Evolutionary conservation across 1,284 basidiomycete genomes (phyloP).

Genomic region (Schizophyllum commune): DNA sequence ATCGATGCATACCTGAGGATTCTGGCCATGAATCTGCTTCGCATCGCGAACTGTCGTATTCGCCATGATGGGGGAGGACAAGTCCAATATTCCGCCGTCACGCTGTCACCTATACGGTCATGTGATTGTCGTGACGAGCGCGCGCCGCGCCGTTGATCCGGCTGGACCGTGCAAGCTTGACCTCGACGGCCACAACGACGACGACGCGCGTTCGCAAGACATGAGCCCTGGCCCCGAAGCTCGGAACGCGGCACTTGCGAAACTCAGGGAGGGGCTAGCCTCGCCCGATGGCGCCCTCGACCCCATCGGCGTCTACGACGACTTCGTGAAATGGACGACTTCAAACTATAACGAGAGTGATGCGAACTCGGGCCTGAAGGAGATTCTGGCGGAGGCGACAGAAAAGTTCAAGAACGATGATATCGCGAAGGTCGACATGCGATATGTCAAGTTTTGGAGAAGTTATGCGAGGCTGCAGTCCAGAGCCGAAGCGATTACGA

Average conservation of each 20-base stretch:
- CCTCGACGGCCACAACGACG: background rate
- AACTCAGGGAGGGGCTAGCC: background rate
- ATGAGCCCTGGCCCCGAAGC: background rate
- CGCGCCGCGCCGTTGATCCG: background rate
- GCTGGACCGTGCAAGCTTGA: background rate
- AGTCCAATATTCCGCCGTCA: background rate
- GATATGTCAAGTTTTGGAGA: slow-evolving; percentile 91
- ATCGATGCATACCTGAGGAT: slow-evolving; percentile 78
- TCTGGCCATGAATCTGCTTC: slow-evolving; percentile 85
- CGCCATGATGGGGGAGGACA: slow-evolving; percentile 49
- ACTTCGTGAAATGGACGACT: slow-evolving; percentile 38
- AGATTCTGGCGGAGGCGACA: slow-evolving; percentile 39
- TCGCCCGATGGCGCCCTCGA: slow-evolving; percentile 14
- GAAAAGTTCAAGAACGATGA: slow-evolving; percentile 31
- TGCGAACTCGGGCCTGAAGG: slow-evolving; percentile 36
- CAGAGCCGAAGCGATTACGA: slow-evolving; percentile 61
- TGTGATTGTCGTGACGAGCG: background rate
- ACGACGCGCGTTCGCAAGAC: background rate
- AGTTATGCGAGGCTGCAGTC: slow-evolving; percentile 72
- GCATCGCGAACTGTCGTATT: slow-evolving; percentile 86
- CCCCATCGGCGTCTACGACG: slow-evolving; percentile 36
- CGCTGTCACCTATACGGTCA: background rate
- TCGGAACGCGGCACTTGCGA: background rate
- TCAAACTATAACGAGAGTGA: slow-evolving; percentile 41
- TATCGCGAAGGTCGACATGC: slow-evolving; percentile 48